Percentiles rank a stretch among this genome's conserved stretches.
These are phyloP conservation scores for Thelonectria blattea DNA, from an alignment of 2,329 filamentous ascomycete species.

Conservation along the genomic window DNA sequence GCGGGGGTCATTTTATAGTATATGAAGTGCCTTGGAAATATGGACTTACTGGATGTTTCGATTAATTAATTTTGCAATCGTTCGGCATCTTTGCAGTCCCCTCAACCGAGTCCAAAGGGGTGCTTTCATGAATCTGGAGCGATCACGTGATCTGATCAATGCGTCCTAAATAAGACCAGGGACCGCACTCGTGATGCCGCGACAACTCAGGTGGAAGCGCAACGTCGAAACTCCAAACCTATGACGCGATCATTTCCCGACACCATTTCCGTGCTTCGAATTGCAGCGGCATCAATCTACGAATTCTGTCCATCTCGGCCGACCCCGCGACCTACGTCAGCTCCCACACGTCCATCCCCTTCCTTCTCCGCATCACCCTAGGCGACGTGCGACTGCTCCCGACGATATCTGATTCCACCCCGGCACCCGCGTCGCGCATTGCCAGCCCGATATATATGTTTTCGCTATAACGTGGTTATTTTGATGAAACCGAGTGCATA, in stretches of 20 bases:
- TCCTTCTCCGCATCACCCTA: slow-evolving; percentile 35
- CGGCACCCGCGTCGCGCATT: slow-evolving; percentile 23
- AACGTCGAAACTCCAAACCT: slow-evolving; percentile 30
- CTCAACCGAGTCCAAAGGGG: neutral
- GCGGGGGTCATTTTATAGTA: slow-evolving; percentile 33
- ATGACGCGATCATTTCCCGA: slow-evolving; percentile 11
- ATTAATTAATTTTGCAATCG: too few relatives aligned
- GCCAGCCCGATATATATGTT: slow-evolving; percentile 30
- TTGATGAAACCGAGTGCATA: slow-evolving; percentile 25
- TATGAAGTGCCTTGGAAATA: slow-evolving; percentile 30
- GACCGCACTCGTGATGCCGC: slow-evolving; percentile 37
- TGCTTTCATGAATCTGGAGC: neutral
- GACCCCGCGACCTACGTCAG: slow-evolving; percentile 27
- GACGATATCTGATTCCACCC: slow-evolving; percentile 15
- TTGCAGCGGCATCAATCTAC: slow-evolving; percentile 12
- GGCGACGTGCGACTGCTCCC: slow-evolving; percentile 30
- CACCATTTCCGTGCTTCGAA: slow-evolving; percentile 4
- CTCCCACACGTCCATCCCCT: slow-evolving; percentile 25
- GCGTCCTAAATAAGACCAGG: slow-evolving; percentile 32
- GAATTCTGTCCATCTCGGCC: slow-evolving; percentile 21
- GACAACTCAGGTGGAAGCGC: slow-evolving; percentile 24
- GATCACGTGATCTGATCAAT: slow-evolving; percentile 33
- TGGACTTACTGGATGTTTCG: slow-evolving; percentile 8
- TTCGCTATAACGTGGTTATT: slow-evolving; percentile 26
- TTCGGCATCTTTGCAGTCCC: too few relatives aligned